Evolutionary conservation across 2,329 filamentous ascomycete genomes (phyloP), one percentile per base, ranked within the genome.

Genomic region (Diplodia corticola): DNA sequence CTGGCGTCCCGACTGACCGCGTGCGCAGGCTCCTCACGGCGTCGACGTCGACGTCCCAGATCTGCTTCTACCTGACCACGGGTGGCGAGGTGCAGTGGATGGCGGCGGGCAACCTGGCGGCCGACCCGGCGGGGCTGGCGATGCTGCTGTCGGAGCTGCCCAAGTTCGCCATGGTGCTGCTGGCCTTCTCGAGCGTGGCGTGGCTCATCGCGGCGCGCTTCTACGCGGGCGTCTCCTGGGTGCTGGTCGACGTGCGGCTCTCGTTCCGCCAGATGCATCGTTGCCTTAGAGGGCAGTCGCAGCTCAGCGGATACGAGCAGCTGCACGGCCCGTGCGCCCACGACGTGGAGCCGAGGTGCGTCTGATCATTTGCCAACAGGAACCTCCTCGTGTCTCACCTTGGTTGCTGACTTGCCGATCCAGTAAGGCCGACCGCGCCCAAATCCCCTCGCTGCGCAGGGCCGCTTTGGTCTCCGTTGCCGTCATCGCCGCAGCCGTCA

Each of bases 61-160:
- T 79, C 60, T 75, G 75, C 37, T 79, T 80, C 69, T 79, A 77
- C 67, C 68, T 78, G 59, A 76, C 79, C 66, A 80, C 78, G 1
- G 77, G 78, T 7, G 75, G 75, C 37, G 77, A 80, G 67, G 75
- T 80, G 59, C 74, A 76, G 68, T 80, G 78, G 78, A 71, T 71
- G 37, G 74, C 76, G 40, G 73, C 73, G 37, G 70, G 69, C 66
- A 79, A 73, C 67, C 73, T 80, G 66, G 68, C 77, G 12, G 72
- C 69, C 13, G 77, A 79, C 63, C 75, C 76, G 9, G 76, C 73
- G 6, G 77, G 76, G 13, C 75, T 78, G 70, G 75, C 76, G 66
- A 73, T 79, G 24, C 70, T 79, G 33, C 67, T 78, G 44, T 78
- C 75, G 50, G 77, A 77, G 33, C 49, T 73, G 63, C 70, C 69